Evolutionary conservation across 2,329 filamentous ascomycete species (phyloP).

Genomic region (Alternaria sp.): DNA sequence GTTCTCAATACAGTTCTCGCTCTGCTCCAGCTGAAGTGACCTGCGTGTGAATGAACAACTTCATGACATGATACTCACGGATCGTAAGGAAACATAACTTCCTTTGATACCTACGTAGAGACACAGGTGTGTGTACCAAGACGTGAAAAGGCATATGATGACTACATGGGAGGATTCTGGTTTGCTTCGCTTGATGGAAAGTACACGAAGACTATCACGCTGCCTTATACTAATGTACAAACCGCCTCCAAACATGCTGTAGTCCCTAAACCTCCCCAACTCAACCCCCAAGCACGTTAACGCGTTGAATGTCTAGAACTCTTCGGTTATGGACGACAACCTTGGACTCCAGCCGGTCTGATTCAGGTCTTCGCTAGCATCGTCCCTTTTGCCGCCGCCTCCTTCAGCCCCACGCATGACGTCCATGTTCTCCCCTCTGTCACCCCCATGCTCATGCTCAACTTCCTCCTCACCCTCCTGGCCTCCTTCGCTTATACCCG

Average conservation of each 20-base stretch:
- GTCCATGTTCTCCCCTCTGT: neutral
- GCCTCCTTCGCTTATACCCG: neutral
- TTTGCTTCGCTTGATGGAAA: neutral
- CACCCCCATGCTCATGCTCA: neutral
- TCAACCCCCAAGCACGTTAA: neutral
- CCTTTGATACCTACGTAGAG: neutral
- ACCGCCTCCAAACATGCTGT: neutral
- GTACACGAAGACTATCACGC: neutral
- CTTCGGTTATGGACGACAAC: neutral
- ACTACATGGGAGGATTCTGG: neutral
- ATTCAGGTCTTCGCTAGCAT: neutral
- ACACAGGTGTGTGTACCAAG: neutral
- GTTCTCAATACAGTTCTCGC: neutral
- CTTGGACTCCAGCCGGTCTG: neutral
- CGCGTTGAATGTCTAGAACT: neutral
- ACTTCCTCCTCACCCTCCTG: neutral
- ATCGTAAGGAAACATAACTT: neutral
- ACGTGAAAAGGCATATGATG: neutral
- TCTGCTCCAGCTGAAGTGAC: neutral
- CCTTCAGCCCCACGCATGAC: neutral
- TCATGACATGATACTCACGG: neutral
- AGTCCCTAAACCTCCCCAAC: neutral
- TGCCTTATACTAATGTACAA: neutral
- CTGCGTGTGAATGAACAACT: neutral
- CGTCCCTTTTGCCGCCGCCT: neutral